Conservation (phyloP, 2,329 filamentous ascomycete genomes). For the Arthroderma uncinatum region DNA sequence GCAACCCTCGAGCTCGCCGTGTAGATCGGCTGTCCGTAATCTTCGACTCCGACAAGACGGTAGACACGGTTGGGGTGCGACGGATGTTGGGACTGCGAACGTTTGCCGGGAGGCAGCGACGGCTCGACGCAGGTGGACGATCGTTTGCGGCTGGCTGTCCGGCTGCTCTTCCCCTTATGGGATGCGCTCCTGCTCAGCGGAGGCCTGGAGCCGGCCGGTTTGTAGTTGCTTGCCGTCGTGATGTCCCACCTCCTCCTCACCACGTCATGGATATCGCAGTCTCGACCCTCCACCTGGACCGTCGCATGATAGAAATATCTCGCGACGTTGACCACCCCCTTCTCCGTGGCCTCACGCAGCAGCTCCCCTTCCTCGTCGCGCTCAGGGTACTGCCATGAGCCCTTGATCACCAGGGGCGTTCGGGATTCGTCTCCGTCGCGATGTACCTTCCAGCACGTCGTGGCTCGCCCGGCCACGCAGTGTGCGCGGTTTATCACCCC, state of each 20-base stretch:
- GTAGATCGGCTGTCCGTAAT: constrained; percentile 36
- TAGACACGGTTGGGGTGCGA: constrained; percentile 28
- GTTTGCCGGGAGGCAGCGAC: constrained; percentile 15
- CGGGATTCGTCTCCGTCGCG: constrained; percentile 17
- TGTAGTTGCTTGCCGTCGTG: constrained; percentile 1
- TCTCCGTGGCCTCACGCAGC: constrained; percentile 17
- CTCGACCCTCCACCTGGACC: constrained; percentile 14
- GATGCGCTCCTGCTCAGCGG: constrained; percentile 11
- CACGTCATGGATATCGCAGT: constrained; percentile 16
- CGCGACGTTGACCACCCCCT: constrained; percentile 20
- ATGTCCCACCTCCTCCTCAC: constrained; percentile 15
- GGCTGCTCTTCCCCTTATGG: neutral
- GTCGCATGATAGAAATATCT: constrained; percentile 21
- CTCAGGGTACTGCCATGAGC: constrained; percentile 23
- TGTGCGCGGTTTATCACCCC: constrained; percentile 24
- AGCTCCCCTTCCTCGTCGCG: constrained; percentile 21
- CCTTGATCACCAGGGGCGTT: constrained; percentile 13
- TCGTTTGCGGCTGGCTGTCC: constrained; percentile 14
- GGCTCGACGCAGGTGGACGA: constrained; percentile 16
- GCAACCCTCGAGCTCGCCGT: constrained; percentile 29
- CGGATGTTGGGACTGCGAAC: constrained; percentile 12
- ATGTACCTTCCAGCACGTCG: constrained; percentile 38
- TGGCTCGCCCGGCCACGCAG: constrained; percentile 32
- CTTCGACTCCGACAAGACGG: constrained; percentile 31
- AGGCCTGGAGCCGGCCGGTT: neutral